Percentiles rank a stretch among this genome's conserved stretches.
These are phyloP conservation scores for Camellia lanceoleosa DNA, from an alignment of 148 eudicot species.

Conservation along the genomic window DNA sequence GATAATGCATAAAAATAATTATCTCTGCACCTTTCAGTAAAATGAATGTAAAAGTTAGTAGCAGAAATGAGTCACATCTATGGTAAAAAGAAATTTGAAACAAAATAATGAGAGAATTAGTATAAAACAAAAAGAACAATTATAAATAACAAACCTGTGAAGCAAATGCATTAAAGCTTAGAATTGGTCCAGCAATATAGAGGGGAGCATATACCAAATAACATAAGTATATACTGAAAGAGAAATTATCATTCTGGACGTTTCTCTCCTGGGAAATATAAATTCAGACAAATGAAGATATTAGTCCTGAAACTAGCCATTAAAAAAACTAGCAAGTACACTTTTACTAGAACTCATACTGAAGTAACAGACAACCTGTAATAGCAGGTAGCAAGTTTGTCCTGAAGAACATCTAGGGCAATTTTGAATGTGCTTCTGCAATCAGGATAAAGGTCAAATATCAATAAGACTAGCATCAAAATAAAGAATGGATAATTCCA, in stretches of 20 bases:
- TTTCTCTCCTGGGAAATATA: constrained; percentile 62
- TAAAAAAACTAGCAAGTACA: neutral
- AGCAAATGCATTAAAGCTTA: constrained; percentile 87
- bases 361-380: constrained; percentile 56
- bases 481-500: constrained; percentile 8
- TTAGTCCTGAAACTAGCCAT: constrained; percentile 1
- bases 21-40: no score
- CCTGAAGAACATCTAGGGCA: constrained; percentile 79
- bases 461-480: constrained; percentile 14
- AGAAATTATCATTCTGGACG: constrained; percentile 52
- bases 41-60: neutral
- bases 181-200: constrained; percentile 91
- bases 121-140: neutral
- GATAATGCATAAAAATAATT: neutral
- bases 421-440: constrained; percentile 75
- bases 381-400: constrained; percentile 66
- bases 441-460: constrained; percentile 24
- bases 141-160: constrained; percentile 64
- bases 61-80: neutral
- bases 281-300: neutral
- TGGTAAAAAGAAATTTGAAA: neutral
- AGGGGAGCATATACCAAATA: constrained; percentile 90
- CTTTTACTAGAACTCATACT: constrained; percentile 1
- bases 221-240: constrained; percentile 67
- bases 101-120: neutral